Percentiles rank a stretch among this genome's conserved stretches.
These are phyloP conservation scores for Diplodia intermedia DNA, from an alignment of 2,329 filamentous ascomycete species.

Conservation along the genomic window DNA sequence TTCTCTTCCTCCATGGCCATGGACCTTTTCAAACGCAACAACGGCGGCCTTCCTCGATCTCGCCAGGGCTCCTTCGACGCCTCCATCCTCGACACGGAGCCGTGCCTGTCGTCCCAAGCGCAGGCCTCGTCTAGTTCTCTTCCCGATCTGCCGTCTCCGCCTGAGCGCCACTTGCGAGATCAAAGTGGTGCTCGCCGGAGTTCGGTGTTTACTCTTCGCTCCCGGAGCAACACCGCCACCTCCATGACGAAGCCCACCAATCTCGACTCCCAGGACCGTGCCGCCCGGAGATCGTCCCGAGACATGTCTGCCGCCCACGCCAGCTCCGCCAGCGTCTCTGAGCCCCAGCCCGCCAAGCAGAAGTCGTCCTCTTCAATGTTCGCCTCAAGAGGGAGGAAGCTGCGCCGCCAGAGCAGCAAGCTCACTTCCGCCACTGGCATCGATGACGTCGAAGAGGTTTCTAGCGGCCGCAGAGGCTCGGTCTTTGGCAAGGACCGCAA, in stretches of 20 bases:
- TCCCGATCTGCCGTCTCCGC: conserved; percentile 42
- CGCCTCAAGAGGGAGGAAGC: conserved; percentile 42
- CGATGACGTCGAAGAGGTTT: conserved; percentile 41
- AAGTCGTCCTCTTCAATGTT: conserved; percentile 43
- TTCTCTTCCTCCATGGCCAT: conserved; percentile 44
- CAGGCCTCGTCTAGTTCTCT: conserved; percentile 32
- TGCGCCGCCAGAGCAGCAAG: conserved; percentile 46
- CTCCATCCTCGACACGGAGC: conserved; percentile 1
- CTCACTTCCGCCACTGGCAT: conserved; percentile 36
- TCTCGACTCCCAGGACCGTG: conserved; percentile 35
- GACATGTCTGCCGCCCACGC: conserved; percentile 37
- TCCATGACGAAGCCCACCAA: conserved; percentile 43
- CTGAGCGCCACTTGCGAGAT: conserved; percentile 40
- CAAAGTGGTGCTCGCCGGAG: conserved; percentile 39
- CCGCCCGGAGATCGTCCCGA: conserved; percentile 42
- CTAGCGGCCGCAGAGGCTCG: conserved; percentile 42
- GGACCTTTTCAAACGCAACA: conserved; percentile 49
- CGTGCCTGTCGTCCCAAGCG: not conserved
- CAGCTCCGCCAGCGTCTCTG: conserved; percentile 38
- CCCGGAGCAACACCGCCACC: conserved; percentile 47
- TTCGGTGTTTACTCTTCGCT: conserved; percentile 48
- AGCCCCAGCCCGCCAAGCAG: conserved; percentile 38
- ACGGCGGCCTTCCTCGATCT: conserved; percentile 40
- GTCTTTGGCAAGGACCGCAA: conserved; percentile 43
- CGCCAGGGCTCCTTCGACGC: conserved; percentile 46